Conservation (phyloP, 495 filamentous ascomycete genomes). For the Aspergillus sparsus region DNA sequence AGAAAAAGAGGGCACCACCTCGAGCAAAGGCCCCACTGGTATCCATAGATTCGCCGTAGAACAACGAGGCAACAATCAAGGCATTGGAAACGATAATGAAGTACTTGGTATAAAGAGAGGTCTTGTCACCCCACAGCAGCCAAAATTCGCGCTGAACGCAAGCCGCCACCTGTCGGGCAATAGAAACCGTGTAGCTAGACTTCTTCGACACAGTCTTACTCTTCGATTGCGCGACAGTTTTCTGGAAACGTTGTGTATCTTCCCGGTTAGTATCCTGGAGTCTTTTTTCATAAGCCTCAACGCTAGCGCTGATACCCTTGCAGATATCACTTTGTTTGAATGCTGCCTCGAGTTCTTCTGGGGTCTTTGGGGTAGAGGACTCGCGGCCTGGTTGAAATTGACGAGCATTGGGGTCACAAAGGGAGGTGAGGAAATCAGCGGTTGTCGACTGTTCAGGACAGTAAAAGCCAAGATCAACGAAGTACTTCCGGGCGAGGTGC, state of each 20-base stretch:
- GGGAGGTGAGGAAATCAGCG: slow-evolving; percentile 72
- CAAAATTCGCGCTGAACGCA: slow-evolving; percentile 76
- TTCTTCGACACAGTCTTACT: slow-evolving; percentile 67
- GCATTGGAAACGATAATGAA: slow-evolving; percentile 75
- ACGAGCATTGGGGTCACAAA: slow-evolving; percentile 74
- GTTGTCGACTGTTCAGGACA: slow-evolving; percentile 70
- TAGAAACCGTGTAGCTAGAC: slow-evolving; percentile 71
- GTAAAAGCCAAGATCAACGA: slow-evolving; percentile 67
- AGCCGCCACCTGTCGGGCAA: slow-evolving; percentile 65
- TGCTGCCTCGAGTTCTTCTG: slow-evolving; percentile 61
- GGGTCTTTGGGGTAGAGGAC: slow-evolving; percentile 59
- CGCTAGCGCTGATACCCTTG: slow-evolving; percentile 54
- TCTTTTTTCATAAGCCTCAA: slow-evolving; percentile 60
- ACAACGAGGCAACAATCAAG: slow-evolving; percentile 74
- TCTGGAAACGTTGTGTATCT: slow-evolving; percentile 71
- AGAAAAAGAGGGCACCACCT: slow-evolving; percentile 71
- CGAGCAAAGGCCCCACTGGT: slow-evolving; percentile 69
- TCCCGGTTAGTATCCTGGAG: slow-evolving; percentile 58
- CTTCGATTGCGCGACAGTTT: slow-evolving; percentile 65
- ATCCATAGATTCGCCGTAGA: slow-evolving; percentile 64
- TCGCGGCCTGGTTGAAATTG: slow-evolving; percentile 65
- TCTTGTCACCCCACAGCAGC: slow-evolving; percentile 71
- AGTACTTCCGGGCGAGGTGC: slow-evolving; percentile 65
- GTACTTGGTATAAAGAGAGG: slow-evolving; percentile 72
- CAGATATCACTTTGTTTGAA: slow-evolving; percentile 57